Evolutionary conservation across 352 stramenopile genomes (phyloP).

Genomic region (Pythium apleroticum): DNA sequence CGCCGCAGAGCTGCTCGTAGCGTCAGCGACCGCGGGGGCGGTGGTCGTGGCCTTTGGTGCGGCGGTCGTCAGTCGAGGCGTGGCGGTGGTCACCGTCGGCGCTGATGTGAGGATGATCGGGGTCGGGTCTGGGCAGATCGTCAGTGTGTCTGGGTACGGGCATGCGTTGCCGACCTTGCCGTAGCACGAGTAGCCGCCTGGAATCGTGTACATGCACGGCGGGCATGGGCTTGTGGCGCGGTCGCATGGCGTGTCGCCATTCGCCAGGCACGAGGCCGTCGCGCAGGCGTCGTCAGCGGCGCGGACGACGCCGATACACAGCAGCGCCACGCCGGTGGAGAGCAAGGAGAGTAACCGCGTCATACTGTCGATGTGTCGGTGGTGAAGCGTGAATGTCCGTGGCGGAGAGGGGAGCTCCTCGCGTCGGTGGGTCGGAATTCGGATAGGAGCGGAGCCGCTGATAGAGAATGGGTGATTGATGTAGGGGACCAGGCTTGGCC

Average conservation of each 20-base stretch:
- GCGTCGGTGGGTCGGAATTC: background rate
- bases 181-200: slow-evolving; percentile 73
- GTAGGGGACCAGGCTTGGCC: slow-evolving; percentile 1
- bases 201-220: slow-evolving; percentile 66
- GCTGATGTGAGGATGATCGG: background rate
- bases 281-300: slow-evolving; percentile 35
- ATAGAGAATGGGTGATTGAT: background rate
- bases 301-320: background rate
- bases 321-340: slow-evolving; percentile 5
- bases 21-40: background rate
- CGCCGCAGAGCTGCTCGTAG: background rate
- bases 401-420: background rate
- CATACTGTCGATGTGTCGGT: slow-evolving; percentile 17
- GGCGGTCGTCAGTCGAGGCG: slow-evolving; percentile 2
- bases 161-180: slow-evolving; percentile 39
- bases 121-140: slow-evolving; percentile 26
- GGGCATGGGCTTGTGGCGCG: slow-evolving; percentile 44
- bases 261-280: slow-evolving; percentile 49
- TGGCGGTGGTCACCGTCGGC: background rate
- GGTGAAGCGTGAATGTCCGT: background rate
- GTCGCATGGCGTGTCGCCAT: slow-evolving; percentile 56
- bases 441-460: slow-evolving; percentile 2
- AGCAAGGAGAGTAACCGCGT: slow-evolving; percentile 16
- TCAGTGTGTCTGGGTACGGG: slow-evolving; percentile 38
- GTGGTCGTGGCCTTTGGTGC: background rate